Evolutionary conservation across 78 protist genomes (phyloP), one percentile per base, ranked within the genome.

Genomic region (Dictyostelium capitatum): DNA sequence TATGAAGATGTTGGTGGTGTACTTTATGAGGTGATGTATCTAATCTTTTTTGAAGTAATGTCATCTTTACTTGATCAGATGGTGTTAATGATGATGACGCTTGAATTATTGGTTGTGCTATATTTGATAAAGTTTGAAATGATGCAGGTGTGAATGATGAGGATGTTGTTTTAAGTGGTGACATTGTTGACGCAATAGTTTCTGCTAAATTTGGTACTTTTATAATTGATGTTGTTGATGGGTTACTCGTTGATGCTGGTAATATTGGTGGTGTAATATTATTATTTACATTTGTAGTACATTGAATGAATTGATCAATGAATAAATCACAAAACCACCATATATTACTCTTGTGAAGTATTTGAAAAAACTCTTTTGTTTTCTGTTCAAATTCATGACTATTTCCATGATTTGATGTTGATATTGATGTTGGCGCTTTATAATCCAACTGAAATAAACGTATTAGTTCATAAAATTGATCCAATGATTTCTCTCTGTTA

Each of bases 311-410:
- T 50, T 87, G 72, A 50, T 87, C 83, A 11, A 87, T 77, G 67
- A 87, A 87, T 28, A 87, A 62, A 50, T 87, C 93, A 87, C 93
- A 87, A 64, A 87, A 87, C 93, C 93, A 87, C 93, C 93, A 87
- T 14, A 77, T 25, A 77, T 87, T 87, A 28, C 51, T 64, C 8
- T 62, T 54, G 46, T 50, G 32, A 23, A 87, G 41, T 0, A 25
- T 6, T 43, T 23, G 6, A 53, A 87, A 87, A 41, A 87, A 87
- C 14, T 87, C 79, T 51, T 77, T 59, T 14, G 79, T 77, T 20
- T 77, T 74, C 12, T 20, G 10, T 30, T n/a, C 25, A 62, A 62
- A 62, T 46, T 46, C 48, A 23, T 15, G 19, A 30, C 48, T 51
- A 51, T 51, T 77, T 12, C 82, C 82, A 77, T 46, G 47, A 50